Base-by-base conservation (phyloP, 1,139 yeast species). In the Magnusiomyces tetraspermus region DNA sequence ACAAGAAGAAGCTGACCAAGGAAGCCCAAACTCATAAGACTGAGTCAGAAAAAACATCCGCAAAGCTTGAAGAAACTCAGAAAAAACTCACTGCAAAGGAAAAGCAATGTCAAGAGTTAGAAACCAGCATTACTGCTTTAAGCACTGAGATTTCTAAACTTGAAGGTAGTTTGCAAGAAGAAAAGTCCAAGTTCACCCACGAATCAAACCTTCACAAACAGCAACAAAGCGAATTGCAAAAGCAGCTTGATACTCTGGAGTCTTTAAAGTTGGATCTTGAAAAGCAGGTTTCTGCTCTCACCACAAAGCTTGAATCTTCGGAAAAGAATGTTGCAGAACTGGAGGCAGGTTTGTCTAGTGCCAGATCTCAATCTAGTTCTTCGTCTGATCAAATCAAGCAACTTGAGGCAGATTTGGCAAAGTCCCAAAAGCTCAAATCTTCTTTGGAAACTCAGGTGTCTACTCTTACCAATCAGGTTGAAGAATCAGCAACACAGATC, bases 141-240 rank as follows among this genome's bases (percentile, higher is more conserved):
- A 19, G 49, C 3, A 30, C 46, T 4, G 41, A 31, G 17, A 36
- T 30, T 31, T 15, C 30, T 10, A 23, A 22, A n/a, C 28, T 46
- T 17, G 43, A 46, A 46, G 23, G 23, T 6, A 37, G 24, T 46
- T 46, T 53, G 17, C 42, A 51, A 22, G 37, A 52, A 22, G 15
- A 38, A 19, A n/a, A 38, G 11, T 17, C 42, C 3, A 21, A 38
- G n/a, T 17, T 21, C 8, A 15, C 42, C 3, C 5, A 4, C 8
- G 24, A 22, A 10, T 38, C 23, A 6, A n/a, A 38, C 8, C 24
- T 21, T 19, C 24, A 38, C 42, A 21, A 38, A 19, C 8, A 38
- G 5, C 38, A 52, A 40, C 42, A 31, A n/a, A 11, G 41, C 4
- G 55, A 55, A 21, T 48, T 52, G 17, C 45, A 52, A 41, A 48